Percentiles rank a stretch among this genome's conserved stretches.
Evolutionary conservation across 2,329 filamentous ascomycete species (phyloP).

Genomic region (Diaporthe longicolla): DNA sequence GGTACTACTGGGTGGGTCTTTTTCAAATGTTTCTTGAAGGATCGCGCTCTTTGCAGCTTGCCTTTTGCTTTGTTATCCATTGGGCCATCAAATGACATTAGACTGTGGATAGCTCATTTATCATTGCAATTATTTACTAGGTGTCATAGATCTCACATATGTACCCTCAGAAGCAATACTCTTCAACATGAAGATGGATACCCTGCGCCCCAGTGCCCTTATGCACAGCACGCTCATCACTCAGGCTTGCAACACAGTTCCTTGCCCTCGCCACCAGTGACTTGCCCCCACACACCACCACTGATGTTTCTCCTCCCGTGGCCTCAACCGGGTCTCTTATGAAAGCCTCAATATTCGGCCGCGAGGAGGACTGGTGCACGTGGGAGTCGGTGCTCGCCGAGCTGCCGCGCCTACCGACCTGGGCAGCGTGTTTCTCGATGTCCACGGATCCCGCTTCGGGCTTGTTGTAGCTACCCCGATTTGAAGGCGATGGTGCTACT

Average conservation of each 20-base stretch:
- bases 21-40: too few relatives aligned
- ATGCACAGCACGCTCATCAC: conserved; percentile 74
- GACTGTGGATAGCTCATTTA: neutral
- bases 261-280: conserved; percentile 67
- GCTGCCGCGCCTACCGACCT: conserved; percentile 40
- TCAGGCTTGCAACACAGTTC: conserved; percentile 68
- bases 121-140: neutral
- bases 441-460: conserved; percentile 43
- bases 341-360: conserved; percentile 66
- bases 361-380: conserved; percentile 59
- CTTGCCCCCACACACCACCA: conserved; percentile 72
- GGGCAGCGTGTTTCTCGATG: conserved; percentile 47
- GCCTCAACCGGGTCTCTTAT: conserved; percentile 69
- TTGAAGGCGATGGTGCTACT: neutral
- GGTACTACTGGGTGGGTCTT: too few relatives aligned
- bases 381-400: conserved; percentile 54
- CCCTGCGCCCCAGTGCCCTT: conserved; percentile 76
- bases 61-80: too few relatives aligned
- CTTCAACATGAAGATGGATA: conserved; percentile 72
- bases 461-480: conserved; percentile 41
- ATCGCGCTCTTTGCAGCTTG: too few relatives aligned
- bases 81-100: too few relatives aligned
- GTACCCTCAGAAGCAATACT: conserved; percentile 59
- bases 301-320: conserved; percentile 72
- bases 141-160: neutral